Percentiles rank a stretch among this genome's conserved stretches.
Evolutionary conservation across 805 yeast genomes (phyloP).

Genomic region (Crinitomyces ghanaensis): DNA sequence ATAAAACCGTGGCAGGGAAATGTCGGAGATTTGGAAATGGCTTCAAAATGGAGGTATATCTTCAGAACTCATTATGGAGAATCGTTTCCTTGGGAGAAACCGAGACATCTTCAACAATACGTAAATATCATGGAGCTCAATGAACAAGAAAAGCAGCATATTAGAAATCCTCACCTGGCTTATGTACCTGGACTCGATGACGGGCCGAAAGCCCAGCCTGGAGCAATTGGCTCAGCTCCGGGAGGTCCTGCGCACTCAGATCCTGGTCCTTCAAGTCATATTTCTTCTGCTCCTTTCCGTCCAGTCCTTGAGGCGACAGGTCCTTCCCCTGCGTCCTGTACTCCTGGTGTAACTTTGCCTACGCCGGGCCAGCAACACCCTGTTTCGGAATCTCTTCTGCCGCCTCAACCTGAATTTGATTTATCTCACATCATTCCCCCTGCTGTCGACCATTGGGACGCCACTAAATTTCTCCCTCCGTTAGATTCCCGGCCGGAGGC

Average conservation of each 20-base stretch:
- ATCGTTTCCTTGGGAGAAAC: too few species aligned
- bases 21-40: conserved; percentile 9
- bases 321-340: not conserved
- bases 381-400: too few species aligned
- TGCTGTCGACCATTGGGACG: conserved; percentile 19
- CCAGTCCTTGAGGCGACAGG: too few species aligned
- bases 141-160: too few species aligned
- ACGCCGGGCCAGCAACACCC: too few species aligned
- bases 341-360: conserved; percentile 1
- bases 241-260: not conserved
- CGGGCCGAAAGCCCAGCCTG: not conserved
- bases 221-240: not conserved
- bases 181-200: not conserved
- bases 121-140: too few species aligned
- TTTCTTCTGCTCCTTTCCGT: too few species aligned
- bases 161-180: too few species aligned
- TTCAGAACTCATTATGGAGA: conserved; percentile 4
- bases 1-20: conserved; percentile 28
- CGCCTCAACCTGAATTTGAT: too few species aligned
- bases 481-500: conserved; percentile 19
- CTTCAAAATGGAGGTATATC: conserved; percentile 12
- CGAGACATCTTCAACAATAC: too few species aligned
- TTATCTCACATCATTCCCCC: conserved; percentile 11
- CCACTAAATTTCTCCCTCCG: conserved; percentile 19
- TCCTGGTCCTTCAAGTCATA: too few species aligned